Evolutionary conservation across 1,284 basidiomycete species (phyloP).

Genomic region (Tilletia walkeri): DNA sequence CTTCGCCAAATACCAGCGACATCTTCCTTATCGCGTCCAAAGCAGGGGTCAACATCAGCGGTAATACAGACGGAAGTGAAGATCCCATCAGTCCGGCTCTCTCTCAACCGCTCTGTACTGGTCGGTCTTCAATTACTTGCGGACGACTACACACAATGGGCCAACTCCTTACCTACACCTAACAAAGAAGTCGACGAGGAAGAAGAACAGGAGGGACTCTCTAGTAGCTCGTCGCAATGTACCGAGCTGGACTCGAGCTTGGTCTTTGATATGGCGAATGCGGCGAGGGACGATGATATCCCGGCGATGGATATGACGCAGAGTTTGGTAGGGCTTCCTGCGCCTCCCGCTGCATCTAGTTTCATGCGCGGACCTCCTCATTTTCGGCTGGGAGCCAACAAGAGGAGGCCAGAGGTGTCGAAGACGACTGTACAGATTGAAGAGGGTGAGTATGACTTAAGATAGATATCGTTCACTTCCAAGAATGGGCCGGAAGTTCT

Average conservation of each 20-base stretch:
- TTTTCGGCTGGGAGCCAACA: not conserved
- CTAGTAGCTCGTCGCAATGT: slow-evolving; percentile 20
- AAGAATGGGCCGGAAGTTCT: too few species aligned
- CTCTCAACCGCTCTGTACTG: slow-evolving; percentile 22
- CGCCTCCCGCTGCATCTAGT: not conserved
- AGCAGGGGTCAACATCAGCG: not conserved
- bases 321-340: slow-evolving; percentile 10
- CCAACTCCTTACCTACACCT: slow-evolving; percentile 29
- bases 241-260: slow-evolving; percentile 4
- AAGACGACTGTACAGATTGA: not conserved
- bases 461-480: too few species aligned
- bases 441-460: not conserved
- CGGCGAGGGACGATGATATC: not conserved
- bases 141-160: slow-evolving; percentile 38
- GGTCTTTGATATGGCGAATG: not conserved
- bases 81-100: not conserved
- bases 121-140: slow-evolving; percentile 43
- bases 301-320: slow-evolving; percentile 7
- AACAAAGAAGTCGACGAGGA: slow-evolving; percentile 25
- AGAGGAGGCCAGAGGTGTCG: not conserved
- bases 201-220: slow-evolving; percentile 17
- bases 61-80: slow-evolving; percentile 1
- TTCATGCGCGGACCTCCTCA: not conserved
- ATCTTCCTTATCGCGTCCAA: not conserved
- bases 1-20: not conserved